Percentiles rank a stretch among this genome's conserved stretches.
Conservation (phyloP, 2,329 filamentous ascomycete genomes). For the Neonectria punicea region DNA sequence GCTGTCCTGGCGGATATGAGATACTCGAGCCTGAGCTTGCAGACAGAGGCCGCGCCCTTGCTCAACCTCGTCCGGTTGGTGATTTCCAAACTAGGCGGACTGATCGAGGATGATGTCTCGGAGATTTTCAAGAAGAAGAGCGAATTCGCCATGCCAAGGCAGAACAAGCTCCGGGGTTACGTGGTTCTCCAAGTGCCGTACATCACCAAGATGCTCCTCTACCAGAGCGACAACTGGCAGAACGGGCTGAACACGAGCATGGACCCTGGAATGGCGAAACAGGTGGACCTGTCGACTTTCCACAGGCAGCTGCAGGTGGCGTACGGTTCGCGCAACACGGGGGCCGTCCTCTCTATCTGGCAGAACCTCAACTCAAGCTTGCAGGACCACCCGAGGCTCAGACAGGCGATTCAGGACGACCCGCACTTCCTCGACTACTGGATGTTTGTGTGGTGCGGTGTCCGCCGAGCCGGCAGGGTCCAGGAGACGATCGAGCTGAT, state of each 20-base stretch:
- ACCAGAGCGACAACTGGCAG: slow-evolving; percentile 38
- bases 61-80: slow-evolving; percentile 41
- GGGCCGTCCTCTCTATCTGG: slow-evolving; percentile 48
- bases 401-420: slow-evolving; percentile 45
- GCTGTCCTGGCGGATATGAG: slow-evolving; percentile 45
- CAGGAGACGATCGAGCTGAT: slow-evolving; percentile 56
- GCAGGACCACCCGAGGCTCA: slow-evolving; percentile 38
- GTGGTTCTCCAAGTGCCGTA: slow-evolving; percentile 45
- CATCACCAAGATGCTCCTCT: slow-evolving; percentile 38
- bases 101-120: slow-evolving; percentile 34
- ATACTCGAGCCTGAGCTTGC: slow-evolving; percentile 19
- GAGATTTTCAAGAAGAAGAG: slow-evolving; percentile 30
- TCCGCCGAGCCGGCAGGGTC: slow-evolving; percentile 42
- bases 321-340: slow-evolving; percentile 44
- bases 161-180: slow-evolving; percentile 39
- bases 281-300: slow-evolving; percentile 30
- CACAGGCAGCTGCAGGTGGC: slow-evolving; percentile 46
- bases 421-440: slow-evolving; percentile 53
- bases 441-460: slow-evolving; percentile 53
- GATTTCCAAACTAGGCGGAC: slow-evolving; percentile 28
- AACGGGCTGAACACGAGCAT: slow-evolving; percentile 7
- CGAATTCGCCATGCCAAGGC: slow-evolving; percentile 31
- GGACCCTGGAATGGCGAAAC: slow-evolving; percentile 14
- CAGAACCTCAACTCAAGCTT: slow-evolving; percentile 44
- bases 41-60: slow-evolving; percentile 42